A percentile compares a stretch with the other conserved stretches of the same genome.
Conservation (phyloP, 371 early-diverging fungal species). For the Thermomucor indicae-seudaticae region DNA sequence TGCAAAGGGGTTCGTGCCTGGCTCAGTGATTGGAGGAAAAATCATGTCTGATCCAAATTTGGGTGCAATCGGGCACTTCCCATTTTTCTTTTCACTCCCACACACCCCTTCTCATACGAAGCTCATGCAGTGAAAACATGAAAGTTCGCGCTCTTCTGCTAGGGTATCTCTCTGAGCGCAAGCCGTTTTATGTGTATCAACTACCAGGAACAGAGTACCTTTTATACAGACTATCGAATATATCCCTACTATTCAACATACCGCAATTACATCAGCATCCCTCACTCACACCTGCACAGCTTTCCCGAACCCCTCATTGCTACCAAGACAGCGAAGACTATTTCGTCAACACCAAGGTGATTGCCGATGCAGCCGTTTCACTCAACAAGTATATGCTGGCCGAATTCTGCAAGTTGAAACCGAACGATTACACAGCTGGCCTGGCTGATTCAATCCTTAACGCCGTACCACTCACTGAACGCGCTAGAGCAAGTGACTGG, state of each 20-base stretch:
- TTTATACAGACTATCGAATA: constrained; percentile 15
- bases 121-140: constrained; percentile 12
- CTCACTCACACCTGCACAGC: constrained; percentile 2
- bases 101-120: too few relatives aligned
- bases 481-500: constrained; percentile 5
- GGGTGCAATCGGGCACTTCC: too few relatives aligned
- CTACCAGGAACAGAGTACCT: constrained; percentile 6
- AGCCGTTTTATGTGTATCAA: constrained; percentile 17
- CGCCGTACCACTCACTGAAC: constrained; percentile 17
- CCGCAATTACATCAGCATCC: constrained; percentile 18
- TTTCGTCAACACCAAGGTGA: constrained; percentile 10
- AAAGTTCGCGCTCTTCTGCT: constrained; percentile 15
- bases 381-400: constrained; percentile 26
- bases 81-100: too few relatives aligned
- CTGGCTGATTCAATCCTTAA: constrained; percentile 30
- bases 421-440: constrained; percentile 28
- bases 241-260: constrained; percentile 12
- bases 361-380: constrained; percentile 17
- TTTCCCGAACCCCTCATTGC: constrained; percentile 10
- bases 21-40: too few relatives aligned
- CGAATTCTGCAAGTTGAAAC: constrained; percentile 40
- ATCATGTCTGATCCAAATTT: too few relatives aligned
- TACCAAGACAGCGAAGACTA: constrained; percentile 11
- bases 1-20: too few relatives aligned
- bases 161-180: constrained; percentile 10